These are phyloP conservation scores for Coemansia guatemalensis DNA, from an alignment of 192 early-diverging fungal species.

Conservation along the genomic window DNA sequence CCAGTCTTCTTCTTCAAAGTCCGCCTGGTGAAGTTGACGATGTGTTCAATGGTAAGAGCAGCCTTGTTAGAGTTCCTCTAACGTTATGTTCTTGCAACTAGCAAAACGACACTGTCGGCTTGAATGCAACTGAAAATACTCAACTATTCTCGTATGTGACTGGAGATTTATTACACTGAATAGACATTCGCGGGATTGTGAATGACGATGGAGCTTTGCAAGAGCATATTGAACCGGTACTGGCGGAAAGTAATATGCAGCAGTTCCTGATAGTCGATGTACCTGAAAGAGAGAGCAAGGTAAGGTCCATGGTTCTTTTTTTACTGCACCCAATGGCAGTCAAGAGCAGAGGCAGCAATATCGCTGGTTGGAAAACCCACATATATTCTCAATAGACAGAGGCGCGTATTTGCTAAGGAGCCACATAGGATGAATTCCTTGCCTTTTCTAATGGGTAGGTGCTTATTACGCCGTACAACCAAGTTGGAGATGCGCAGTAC, in stretches of 20 bases:
- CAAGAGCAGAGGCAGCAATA: too few relatives aligned
- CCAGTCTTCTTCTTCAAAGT: slow-evolving; percentile 73
- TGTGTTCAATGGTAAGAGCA: slow-evolving; percentile 85
- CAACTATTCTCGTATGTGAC: too few relatives aligned
- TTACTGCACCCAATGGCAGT: background rate
- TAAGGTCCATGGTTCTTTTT: background rate
- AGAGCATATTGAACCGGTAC: slow-evolving; percentile 61
- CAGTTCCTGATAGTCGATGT: slow-evolving; percentile 72
- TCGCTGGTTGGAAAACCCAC: too few relatives aligned
- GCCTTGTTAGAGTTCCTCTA: too few relatives aligned
- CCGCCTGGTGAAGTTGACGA: slow-evolving; percentile 98
- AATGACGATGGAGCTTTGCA: slow-evolving; percentile 75
- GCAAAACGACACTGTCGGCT: too few relatives aligned
- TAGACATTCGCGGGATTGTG: slow-evolving; percentile 88
- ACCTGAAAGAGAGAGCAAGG: slow-evolving; percentile 55
- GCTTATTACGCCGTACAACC: slow-evolving; percentile 74
- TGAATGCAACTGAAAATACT: too few relatives aligned
- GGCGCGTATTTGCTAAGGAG: slow-evolving; percentile 3
- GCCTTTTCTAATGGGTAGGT: slow-evolving; percentile 53
- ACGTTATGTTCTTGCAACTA: too few relatives aligned
- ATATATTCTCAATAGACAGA: background rate
- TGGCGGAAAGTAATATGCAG: slow-evolving; percentile 84
- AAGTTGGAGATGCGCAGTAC: slow-evolving; percentile 65
- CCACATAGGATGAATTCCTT: background rate
- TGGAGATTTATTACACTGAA: too few relatives aligned